These are phyloP conservation scores for Fraxinus sp. DNA, from an alignment of 305 asterid genomes.

Conservation along the genomic window DNA sequence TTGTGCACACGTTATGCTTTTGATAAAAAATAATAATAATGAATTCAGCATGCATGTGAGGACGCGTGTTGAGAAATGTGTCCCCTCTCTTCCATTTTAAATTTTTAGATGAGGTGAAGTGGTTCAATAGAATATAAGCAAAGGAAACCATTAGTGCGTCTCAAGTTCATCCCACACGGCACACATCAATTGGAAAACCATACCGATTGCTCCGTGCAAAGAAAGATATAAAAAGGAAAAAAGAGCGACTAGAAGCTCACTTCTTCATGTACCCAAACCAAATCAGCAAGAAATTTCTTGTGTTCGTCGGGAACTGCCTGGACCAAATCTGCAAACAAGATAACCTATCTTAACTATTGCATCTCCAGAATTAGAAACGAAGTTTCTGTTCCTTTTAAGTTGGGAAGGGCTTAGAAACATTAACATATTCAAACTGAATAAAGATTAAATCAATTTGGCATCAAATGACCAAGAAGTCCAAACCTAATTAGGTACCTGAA, in stretches of 20 bases:
- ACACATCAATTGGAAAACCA: neutral
- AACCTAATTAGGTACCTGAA: neutral
- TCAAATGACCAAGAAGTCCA: neutral
- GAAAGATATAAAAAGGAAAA: neutral
- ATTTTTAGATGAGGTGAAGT: neutral
- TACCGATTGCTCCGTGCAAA: neutral
- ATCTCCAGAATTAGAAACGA: neutral
- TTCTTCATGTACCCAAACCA: slow-evolving; percentile 95
- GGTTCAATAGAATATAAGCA: neutral
- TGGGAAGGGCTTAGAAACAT: neutral
- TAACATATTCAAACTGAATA: neutral
- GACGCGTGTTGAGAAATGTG: neutral
- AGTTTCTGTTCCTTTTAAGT: neutral
- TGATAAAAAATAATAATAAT: neutral
- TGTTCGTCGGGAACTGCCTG: slow-evolving; percentile 79
- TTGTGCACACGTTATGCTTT: neutral
- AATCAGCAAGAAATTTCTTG: slow-evolving; percentile 76
- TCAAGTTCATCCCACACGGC: neutral
- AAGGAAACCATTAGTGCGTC: neutral
- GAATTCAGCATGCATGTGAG: neutral
- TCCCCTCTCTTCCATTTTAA: neutral
- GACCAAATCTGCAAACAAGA: slow-evolving; percentile 48
- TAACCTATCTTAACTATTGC: slow-evolving; percentile 8
- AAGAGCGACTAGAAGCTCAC: slow-evolving; percentile 28
- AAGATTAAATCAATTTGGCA: neutral